phyloP scores from a whole-genome alignment of 78 protist genomes.

The Pigoraptor vietnamica region DNA sequence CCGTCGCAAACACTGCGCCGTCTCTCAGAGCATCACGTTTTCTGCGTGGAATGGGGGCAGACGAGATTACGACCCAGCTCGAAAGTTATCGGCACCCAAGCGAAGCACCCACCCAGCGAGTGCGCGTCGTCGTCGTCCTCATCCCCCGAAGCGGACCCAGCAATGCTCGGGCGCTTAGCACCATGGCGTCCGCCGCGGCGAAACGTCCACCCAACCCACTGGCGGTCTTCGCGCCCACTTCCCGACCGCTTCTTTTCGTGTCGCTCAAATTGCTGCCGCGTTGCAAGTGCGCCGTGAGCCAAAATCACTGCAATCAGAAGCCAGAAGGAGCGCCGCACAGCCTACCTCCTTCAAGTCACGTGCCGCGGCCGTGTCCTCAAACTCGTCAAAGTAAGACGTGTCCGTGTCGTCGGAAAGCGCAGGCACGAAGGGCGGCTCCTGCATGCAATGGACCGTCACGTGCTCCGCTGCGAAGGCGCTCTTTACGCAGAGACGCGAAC shows the following conservation, averaged over 20 bases:
- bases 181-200: background rate
- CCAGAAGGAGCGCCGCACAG: no score
- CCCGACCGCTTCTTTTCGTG: background rate
- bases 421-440: constrained; percentile 26
- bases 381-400: constrained; percentile 26
- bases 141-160: background rate
- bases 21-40: background rate
- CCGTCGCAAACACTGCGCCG: background rate
- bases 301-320: no score
- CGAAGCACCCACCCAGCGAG: background rate
- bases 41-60: background rate
- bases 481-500: no score
- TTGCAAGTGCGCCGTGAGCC: no score
- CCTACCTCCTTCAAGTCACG: background rate
- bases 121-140: background rate
- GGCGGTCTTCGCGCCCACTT: background rate
- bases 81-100: no score
- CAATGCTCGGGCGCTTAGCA: background rate
- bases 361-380: background rate
- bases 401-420: constrained; percentile 10
- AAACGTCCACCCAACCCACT: background rate
- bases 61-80: no score
- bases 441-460: background rate
- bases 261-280: background rate
- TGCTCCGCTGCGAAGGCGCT: background rate